These are phyloP conservation scores for Leptosphaerulina australis DNA, from an alignment of 2,329 filamentous ascomycete genomes.

Conservation along the genomic window DNA sequence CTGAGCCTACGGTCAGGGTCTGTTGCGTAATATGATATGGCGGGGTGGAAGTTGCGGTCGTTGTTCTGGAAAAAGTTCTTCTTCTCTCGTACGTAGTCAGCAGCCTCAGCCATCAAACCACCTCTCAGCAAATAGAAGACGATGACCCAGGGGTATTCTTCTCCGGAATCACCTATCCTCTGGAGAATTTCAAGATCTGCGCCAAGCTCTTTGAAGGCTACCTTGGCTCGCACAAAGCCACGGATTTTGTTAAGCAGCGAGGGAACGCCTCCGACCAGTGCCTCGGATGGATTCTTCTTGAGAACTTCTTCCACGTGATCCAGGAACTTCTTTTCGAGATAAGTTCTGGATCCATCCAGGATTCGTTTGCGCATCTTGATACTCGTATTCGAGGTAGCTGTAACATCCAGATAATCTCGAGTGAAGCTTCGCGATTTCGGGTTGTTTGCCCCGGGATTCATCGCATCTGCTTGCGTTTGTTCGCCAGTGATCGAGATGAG, in stretches of 20 bases:
- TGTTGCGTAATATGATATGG: constrained; percentile 82
- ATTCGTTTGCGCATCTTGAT: constrained; percentile 78
- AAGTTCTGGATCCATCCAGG: constrained; percentile 76
- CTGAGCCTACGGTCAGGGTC: constrained; percentile 78
- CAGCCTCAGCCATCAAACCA: constrained; percentile 82
- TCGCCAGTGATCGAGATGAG: constrained; percentile 81
- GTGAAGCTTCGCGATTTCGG: constrained; percentile 79
- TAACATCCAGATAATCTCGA: constrained; percentile 76
- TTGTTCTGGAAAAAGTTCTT: constrained; percentile 86
- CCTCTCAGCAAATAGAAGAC: constrained; percentile 90
- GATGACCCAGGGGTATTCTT: constrained; percentile 90
- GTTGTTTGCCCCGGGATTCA: constrained; percentile 63
- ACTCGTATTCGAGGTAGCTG: constrained; percentile 66
- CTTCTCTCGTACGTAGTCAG: constrained; percentile 82
- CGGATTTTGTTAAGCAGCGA: constrained; percentile 89
- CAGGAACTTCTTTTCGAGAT: constrained; percentile 82
- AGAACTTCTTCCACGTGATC: constrained; percentile 77
- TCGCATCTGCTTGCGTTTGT: constrained; percentile 59
- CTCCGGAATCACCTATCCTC: constrained; percentile 64
- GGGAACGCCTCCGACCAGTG: constrained; percentile 86
- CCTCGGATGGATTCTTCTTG: constrained; percentile 82
- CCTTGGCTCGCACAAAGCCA: constrained; percentile 84
- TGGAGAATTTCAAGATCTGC: constrained; percentile 82
- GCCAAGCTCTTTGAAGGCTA: constrained; percentile 80
- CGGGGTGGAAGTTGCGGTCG: constrained; percentile 86